These are phyloP conservation scores for Plectosphaerella plurivora DNA, from an alignment of 2,329 filamentous ascomycete species.

Conservation along the genomic window DNA sequence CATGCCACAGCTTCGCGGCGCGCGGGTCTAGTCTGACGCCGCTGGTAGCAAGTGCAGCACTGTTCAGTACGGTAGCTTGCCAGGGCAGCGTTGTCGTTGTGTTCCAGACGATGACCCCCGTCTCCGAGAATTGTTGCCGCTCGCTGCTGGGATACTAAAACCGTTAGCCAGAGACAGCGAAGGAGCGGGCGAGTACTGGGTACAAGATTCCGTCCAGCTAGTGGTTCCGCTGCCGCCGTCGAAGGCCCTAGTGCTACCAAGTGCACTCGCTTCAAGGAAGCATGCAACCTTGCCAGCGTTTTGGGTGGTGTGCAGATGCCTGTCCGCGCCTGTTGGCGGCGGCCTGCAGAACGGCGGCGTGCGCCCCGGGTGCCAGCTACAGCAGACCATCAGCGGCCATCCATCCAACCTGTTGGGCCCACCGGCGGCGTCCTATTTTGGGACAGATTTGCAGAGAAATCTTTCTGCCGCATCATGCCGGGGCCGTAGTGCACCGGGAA, in stretches of 20 bases:
- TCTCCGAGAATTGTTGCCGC: no score
- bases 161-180: not conserved
- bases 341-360: not conserved
- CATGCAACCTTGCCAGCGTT: constrained; percentile 3
- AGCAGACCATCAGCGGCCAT: not conserved
- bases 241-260: not conserved
- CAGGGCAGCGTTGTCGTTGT: no score
- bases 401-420: not conserved
- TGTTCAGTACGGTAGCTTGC: no score
- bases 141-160: not conserved
- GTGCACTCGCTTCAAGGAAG: constrained; percentile 1
- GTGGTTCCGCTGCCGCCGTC: not conserved
- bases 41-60: no score
- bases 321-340: not conserved
- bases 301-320: not conserved
- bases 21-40: no score
- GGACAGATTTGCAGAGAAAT: constrained; percentile 1
- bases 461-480: not conserved
- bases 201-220: not conserved
- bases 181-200: no score
- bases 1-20: no score
- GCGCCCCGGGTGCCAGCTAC: not conserved
- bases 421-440: constrained; percentile 1
- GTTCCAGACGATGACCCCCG: no score
- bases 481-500: not conserved